Base-by-base conservation (phyloP, 2,329 filamentous ascomycete species). In the Curvularia hawaiiensis region DNA sequence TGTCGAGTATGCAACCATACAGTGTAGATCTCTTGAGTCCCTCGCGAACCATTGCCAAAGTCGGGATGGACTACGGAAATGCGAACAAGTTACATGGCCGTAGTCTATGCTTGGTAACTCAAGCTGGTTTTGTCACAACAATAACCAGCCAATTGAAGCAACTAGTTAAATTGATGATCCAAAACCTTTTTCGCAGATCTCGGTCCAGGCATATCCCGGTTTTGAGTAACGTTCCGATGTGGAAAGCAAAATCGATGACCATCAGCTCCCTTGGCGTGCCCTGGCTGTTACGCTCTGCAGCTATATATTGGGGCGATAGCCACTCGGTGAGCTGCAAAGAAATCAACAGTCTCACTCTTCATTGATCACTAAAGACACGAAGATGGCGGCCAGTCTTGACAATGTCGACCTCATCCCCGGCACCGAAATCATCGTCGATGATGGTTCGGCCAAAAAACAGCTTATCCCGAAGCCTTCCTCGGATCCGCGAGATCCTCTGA, bases 401-500 rank as follows among this genome's bases (percentile, higher is more conserved):
- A 38, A 64, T 20, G 54, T 64, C 7, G 66, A 67, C 20, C 52
- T 70, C 41, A 62, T 74, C 7, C 71, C 70, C 24, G 71, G 71
- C 33, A 74, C 71, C 12, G 71, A 74, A 56, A 53, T 69, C 10
- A 68, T 73, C 62, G 49, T 58, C 6, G 54, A 63, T 30, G 62
- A 69, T 53, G 63, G 64, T 11, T 66, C 50, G 10, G 63, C 51
- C 10, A 64, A 69, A 47, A 71, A 66, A 30, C 62, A 64, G 2
- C 54, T 73, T 8, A 61, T 74, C 43, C 73, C 73, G 16, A 59
- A 53, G 11, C 74, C 75, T 8, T 75, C 74, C 3, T 64, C 61
- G 1, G 69, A 75, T 58, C 71, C 70, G 18, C 68, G 66, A 5
- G 75, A 77, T 55, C 75, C 75, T 9, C 57, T 77, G 46, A 77